Evolutionary conservation across 345 rosid genomes (phyloP).

Genomic region (Mangifera indica): DNA sequence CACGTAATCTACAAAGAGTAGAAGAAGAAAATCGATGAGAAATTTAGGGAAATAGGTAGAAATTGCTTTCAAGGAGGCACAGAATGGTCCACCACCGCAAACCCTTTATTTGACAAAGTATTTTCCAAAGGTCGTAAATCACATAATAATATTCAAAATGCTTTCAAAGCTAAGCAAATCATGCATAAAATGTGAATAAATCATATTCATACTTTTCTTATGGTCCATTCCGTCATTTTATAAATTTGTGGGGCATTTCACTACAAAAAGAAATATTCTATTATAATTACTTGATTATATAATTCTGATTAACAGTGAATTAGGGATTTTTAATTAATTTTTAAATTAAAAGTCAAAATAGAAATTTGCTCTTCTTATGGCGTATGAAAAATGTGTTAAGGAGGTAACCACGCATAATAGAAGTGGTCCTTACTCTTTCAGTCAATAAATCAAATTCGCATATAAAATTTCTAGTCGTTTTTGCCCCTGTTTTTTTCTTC

Average conservation of each 20-base stretch:
- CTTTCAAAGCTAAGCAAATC: conserved; percentile 16
- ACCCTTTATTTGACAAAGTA: not conserved
- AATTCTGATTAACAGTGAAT: too few species aligned
- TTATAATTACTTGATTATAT: too few species aligned
- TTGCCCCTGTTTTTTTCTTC: too few species aligned
- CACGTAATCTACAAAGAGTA: conserved; percentile 2
- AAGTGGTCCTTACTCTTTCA: not conserved
- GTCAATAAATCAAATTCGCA: not conserved
- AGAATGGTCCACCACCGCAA: conserved; percentile 16
- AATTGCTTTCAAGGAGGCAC: conserved; percentile 21
- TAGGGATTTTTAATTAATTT: too few species aligned
- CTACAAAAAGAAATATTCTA: too few species aligned
- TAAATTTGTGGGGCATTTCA: too few species aligned
- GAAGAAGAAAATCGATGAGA: not conserved
- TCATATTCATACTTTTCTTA: too few species aligned
- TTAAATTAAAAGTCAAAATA: not conserved
- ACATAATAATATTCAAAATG: not conserved
- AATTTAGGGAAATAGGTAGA: conserved; percentile 1
- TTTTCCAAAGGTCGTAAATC: not conserved
- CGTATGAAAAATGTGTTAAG: not conserved
- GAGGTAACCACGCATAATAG: too few species aligned
- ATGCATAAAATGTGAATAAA: conserved; percentile 12
- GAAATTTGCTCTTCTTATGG: not conserved
- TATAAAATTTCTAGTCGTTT: not conserved
- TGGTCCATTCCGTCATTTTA: not conserved